Percentiles rank a stretch among this genome's conserved stretches.
Conservation (phyloP, 345 rosid species). For the Lepidium sativum region DNA sequence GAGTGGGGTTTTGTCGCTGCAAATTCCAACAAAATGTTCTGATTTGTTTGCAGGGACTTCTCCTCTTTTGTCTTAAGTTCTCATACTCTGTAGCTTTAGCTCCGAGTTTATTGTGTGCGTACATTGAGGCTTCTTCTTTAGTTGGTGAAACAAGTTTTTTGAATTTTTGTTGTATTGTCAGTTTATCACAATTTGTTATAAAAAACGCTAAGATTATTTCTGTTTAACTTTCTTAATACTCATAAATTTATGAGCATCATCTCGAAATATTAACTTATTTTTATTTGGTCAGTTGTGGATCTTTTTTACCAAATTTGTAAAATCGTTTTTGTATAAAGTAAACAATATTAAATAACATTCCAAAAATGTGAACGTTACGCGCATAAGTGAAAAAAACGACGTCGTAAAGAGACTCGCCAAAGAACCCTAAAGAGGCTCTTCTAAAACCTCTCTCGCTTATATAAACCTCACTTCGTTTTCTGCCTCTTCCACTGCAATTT, state of each 20-base stretch:
- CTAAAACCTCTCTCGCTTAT: constrained; percentile 21
- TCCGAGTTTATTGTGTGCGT: background rate
- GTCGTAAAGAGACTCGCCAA: background rate
- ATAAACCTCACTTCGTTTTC: background rate
- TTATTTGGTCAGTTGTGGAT: background rate
- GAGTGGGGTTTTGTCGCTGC: constrained; percentile 52
- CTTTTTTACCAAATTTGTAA: background rate
- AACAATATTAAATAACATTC: background rate
- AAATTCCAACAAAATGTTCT: constrained; percentile 22
- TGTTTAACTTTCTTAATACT: too few relatives aligned
- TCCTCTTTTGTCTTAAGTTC: constrained; percentile 10
- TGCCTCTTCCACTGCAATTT: background rate
- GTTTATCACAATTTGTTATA: background rate
- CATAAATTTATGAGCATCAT: too few relatives aligned
- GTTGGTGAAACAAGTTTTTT: constrained; percentile 4
- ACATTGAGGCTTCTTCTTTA: background rate
- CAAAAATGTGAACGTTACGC: background rate
- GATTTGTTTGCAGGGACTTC: constrained; percentile 24
- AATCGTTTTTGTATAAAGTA: background rate
- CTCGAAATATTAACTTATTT: too few relatives aligned
- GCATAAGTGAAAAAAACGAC: background rate
- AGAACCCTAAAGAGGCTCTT: constrained; percentile 25
- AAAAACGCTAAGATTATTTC: constrained; percentile 2
- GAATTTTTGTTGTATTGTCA: constrained; percentile 14
- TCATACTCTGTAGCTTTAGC: constrained; percentile 6